phyloP scores from a whole-genome alignment of 768 basidiomycete genomes.

The Daedaleopsis nitida region DNA sequence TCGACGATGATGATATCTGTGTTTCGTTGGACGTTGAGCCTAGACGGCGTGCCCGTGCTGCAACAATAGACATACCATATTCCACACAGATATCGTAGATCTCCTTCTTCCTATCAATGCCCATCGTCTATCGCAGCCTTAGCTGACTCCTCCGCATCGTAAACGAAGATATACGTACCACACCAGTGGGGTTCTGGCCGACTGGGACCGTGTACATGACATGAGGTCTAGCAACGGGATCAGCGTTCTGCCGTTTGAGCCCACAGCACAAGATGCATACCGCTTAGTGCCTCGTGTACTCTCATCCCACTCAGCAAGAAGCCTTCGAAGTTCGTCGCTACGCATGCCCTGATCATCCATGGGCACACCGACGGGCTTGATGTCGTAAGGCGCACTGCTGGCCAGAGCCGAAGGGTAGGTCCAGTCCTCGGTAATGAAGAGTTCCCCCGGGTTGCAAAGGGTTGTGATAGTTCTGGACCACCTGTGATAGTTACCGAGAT shows the following conservation, averaged over 20 bases:
- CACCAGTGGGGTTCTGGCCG: conserved; percentile 85
- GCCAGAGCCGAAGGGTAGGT: conserved; percentile 66
- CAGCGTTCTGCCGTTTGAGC: not conserved
- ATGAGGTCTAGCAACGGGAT: conserved; percentile 52
- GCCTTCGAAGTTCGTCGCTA: conserved; percentile 55
- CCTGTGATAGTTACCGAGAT: conserved; percentile 24
- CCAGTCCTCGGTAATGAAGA: conserved; percentile 66
- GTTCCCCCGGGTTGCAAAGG: conserved; percentile 68
- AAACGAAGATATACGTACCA: conserved; percentile 41
- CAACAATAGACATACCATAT: conserved; percentile 50
- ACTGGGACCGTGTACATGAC: conserved; percentile 77
- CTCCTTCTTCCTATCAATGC: conserved; percentile 62
- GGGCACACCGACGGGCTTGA: conserved; percentile 54
- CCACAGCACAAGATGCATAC: conserved; percentile 31
- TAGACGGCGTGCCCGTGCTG: not conserved
- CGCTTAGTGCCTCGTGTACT: conserved; percentile 54
- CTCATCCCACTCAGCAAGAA: conserved; percentile 71
- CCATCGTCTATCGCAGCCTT: conserved; percentile 52
- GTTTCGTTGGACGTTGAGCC: not conserved
- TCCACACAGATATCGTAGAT: conserved; percentile 85
- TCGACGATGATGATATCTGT: conserved; percentile 77
- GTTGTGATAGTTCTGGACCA: conserved; percentile 61
- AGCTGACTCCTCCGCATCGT: not conserved
- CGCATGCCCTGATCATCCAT: conserved; percentile 77
- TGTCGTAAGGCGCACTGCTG: conserved; percentile 37